A percentile compares a stretch with the other conserved stretches of the same genome.
These are phyloP conservation scores for Colletotrichum destructivum DNA, from an alignment of 2,329 filamentous ascomycete genomes.

Conservation along the genomic window DNA sequence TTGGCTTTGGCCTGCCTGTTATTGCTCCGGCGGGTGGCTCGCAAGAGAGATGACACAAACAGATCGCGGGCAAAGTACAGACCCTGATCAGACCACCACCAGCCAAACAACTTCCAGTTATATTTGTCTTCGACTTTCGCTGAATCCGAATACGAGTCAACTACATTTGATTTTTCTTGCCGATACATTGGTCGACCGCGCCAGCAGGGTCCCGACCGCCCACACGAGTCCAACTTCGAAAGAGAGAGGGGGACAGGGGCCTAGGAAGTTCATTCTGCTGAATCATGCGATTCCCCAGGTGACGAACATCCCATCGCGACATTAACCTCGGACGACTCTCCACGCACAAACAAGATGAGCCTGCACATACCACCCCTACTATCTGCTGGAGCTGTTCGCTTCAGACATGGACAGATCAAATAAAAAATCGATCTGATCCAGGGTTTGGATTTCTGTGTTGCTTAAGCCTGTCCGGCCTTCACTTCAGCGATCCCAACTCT, in stretches of 20 bases:
- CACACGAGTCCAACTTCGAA: neutral
- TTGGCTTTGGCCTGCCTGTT: neutral
- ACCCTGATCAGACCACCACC: slow-evolving; percentile 7
- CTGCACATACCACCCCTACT: neutral
- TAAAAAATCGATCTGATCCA: neutral
- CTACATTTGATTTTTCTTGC: neutral
- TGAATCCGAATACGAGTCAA: slow-evolving; percentile 29
- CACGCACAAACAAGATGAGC: neutral
- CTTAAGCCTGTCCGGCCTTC: slow-evolving; percentile 5
- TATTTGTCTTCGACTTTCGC: slow-evolving; percentile 12
- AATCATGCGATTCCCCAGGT: slow-evolving; percentile 18
- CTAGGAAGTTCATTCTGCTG: neutral
- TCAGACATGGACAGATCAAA: neutral
- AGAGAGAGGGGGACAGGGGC: neutral
- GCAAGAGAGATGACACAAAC: slow-evolving; percentile 13
- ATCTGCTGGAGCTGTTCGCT: neutral
- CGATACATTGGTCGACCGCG: neutral
- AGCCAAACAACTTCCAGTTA: no score
- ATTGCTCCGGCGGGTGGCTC: neutral
- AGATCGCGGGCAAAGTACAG: slow-evolving; percentile 16
- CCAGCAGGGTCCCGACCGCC: neutral
- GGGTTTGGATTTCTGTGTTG: neutral
- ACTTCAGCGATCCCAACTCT: slow-evolving; percentile 8
- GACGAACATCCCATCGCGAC: slow-evolving; percentile 10
- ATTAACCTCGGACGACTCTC: slow-evolving; percentile 23